Base-by-base conservation (phyloP, 306 rosid genomes). In the Quercus ilex region DNA sequence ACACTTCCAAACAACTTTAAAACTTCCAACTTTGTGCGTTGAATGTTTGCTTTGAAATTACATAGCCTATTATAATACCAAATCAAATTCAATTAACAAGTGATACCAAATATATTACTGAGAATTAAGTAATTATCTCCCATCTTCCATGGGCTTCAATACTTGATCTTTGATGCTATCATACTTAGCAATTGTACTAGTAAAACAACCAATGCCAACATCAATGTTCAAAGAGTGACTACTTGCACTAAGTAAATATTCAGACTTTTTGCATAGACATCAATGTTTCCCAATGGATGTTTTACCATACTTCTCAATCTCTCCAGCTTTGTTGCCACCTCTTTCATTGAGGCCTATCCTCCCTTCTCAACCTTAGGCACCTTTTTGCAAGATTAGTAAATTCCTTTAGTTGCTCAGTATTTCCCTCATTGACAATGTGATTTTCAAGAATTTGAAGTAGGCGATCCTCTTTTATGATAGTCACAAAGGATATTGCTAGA, bases 321-420 rank as follows among this genome's bases (percentile, higher is more conserved):
- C 19, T 90, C 90, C 1, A 90, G 55, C 57, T 83, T 82, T 68
- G 19, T 77, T 20, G 88, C 88, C 19, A 88, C 88, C 77, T 90
- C 84, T 82, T 86, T 90, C 92, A 90, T 90, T 10, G 76, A 74
- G 92, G 94, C 3, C 94, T 83, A 18, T 88, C 94, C 72, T 86
- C 89, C 59, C 89, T 86, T 28, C 5, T 88, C 3, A 88, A 21
- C 3, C 69, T 75, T 12, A 86, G 41, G 9, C 94, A 90, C 14
- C 15, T 28, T n/a, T 7, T 74, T 3, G 85, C 87, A 4, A 90
- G 52, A 23, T 62, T 65, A 0, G 83, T 81, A 25, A 81, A 78
- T 65, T 88, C 83, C 30, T 12, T 85, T 2, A 90, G 10, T 28
- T 85, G 89, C 73, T 81, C 75, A 5, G 55, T 43, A n/a, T 80